A percentile compares a stretch with the other conserved stretches of the same genome.
Conservation (phyloP, 805 yeast species). For the Schwanniomyces occidentalis region DNA sequence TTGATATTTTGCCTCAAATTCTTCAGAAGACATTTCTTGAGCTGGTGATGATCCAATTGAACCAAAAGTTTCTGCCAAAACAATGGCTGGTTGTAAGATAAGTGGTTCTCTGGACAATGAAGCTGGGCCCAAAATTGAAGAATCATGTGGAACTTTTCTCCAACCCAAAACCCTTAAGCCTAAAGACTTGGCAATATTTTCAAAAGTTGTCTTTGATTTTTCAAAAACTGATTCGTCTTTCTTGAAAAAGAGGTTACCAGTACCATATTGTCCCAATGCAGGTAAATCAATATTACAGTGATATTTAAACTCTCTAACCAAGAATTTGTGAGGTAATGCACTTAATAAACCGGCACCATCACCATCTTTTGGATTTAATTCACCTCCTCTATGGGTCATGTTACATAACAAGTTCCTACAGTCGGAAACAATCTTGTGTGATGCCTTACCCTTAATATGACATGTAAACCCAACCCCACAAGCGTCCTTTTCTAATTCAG, state of each 20-base stretch:
- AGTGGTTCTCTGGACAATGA: conserved; percentile 91
- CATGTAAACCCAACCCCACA: conserved; percentile 99
- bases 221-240: conserved; percentile 72
- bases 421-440: conserved; percentile 93
- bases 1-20: conserved; percentile 55
- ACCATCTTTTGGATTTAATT: conserved; percentile 95
- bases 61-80: conserved; percentile 44
- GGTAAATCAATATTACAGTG: conserved; percentile 71
- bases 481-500: conserved; percentile 91
- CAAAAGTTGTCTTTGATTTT: conserved; percentile 75
- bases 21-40: conserved; percentile 44
- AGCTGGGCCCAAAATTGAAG: conserved; percentile 93
- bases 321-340: conserved; percentile 86
- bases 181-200: conserved; percentile 69
- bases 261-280: conserved; percentile 83
- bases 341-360: conserved; percentile 98
- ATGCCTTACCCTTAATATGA: conserved; percentile 81
- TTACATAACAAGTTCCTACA: conserved; percentile 86
- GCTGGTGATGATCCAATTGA: conserved; percentile 23
- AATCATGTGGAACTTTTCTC: conserved; percentile 94
- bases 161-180: conserved; percentile 88
- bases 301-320: conserved; percentile 79
- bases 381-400: conserved; percentile 99
- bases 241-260: conserved; percentile 92
- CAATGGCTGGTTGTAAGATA: conserved; percentile 90